These are phyloP conservation scores for Russula olivacea DNA, from an alignment of 768 basidiomycete genomes.

Conservation along the genomic window DNA sequence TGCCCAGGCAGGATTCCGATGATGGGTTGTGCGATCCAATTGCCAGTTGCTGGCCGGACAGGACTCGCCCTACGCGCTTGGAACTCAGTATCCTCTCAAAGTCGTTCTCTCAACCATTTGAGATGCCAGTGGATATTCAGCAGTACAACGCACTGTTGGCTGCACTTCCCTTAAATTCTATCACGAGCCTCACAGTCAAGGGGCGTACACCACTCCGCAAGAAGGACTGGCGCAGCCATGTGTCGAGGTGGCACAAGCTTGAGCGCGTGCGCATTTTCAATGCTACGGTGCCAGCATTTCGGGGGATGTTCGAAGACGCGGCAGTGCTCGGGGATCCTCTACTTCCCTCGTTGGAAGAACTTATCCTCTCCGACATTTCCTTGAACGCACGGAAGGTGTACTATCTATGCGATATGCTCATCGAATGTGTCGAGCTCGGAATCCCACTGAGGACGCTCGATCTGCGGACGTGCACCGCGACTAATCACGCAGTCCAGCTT, in stretches of 20 bases:
- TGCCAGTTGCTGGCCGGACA: no score
- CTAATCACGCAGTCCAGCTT: not conserved
- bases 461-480: not conserved
- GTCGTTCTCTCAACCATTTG: no score
- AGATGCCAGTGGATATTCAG: no score
- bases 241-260: not conserved
- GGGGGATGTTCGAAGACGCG: not conserved
- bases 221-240: not conserved
- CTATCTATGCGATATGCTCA: not conserved
- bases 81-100: no score
- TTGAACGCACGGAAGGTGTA: not conserved
- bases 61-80: no score
- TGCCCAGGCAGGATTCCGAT: no score
- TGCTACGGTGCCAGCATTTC: not conserved
- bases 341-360: no score
- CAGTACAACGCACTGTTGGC: no score
- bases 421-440: not conserved
- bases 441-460: not conserved
- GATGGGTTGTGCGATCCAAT: no score
- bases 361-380: constrained; percentile 3
- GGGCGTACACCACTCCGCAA: not conserved
- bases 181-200: not conserved
- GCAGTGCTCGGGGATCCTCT: no score
- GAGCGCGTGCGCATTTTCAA: not conserved
- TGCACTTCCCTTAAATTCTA: constrained; percentile 39